Base-by-base conservation (phyloP, 2,329 filamentous ascomycete species). In the Basipetospora chlamydospora region DNA sequence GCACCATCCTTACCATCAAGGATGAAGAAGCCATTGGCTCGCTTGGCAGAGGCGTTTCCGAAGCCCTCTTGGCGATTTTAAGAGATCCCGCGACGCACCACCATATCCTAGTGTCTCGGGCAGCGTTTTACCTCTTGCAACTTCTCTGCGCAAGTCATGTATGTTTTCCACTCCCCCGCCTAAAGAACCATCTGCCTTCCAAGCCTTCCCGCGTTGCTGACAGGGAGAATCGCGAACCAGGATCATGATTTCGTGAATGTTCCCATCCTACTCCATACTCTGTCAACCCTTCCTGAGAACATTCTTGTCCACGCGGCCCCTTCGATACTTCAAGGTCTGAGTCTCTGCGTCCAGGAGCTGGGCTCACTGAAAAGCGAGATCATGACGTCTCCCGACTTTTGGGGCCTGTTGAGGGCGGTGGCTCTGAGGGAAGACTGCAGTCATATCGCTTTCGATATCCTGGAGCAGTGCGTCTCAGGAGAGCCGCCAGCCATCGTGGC, bases 331-430 rank as follows among this genome's bases (percentile, higher is more conserved):
- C 78, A 81, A 47, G 88, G 88, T 0, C 63, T 98, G 18, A 73
- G 77, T 30, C 66, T 77, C 30, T 95, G 87, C 48, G 82, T 94
- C 45, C 76, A 80, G 35, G 74, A 80, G 41, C 75, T 84, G 1
- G 77, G 77, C 18, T 75, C 81, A 10, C 63, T 98, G 20, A 77
- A 84, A 39, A 94, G 83, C 46, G 88, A 96, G 58, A 82, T 96
- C 46, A 92, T 93, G 58, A 88, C 84, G 11, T 96, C 88, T 13
- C 90, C 90, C 0, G 90, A 98, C 51, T 96, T 98, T 56, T 98
- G 90, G 90, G 80, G 80, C 5, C 82, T 95, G 11, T 64, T 98
- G 36, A 78, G 85, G 42, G 72, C 76, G 22, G 63, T 98, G 13
- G 76, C 83, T 32, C 64, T 67, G 17, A 71, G 79, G 42, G 60